These are phyloP conservation scores for Nannizzia gypsea DNA, from an alignment of 2,329 filamentous ascomycete genomes.

Conservation along the genomic window DNA sequence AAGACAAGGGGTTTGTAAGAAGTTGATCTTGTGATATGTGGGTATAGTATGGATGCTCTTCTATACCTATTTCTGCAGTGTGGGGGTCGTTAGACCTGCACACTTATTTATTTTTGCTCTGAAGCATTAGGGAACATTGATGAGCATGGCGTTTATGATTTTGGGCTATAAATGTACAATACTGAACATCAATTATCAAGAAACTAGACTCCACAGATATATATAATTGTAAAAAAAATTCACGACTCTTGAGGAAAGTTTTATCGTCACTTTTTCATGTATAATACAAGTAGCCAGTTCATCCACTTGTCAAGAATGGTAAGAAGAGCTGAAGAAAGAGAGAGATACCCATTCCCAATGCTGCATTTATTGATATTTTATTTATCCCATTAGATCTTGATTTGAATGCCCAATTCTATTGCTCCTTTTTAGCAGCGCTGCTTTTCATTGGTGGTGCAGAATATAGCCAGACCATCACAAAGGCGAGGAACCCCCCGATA, in stretches of 20 bases:
- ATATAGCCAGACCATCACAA: constrained; percentile 82
- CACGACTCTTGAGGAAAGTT: background rate
- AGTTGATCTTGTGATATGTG: background rate
- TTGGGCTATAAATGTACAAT: background rate
- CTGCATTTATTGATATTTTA: background rate
- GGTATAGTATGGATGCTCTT: background rate
- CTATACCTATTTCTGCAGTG: background rate
- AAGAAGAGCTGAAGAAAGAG: background rate
- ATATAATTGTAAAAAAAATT: background rate
- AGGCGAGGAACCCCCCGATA: constrained; percentile 68
- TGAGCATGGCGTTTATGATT: background rate
- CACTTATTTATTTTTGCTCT: background rate
- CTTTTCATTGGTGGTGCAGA: constrained; percentile 41
- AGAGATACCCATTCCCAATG: background rate
- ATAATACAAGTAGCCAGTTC: background rate
- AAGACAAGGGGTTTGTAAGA: constrained; percentile 33
- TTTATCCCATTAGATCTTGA: background rate
- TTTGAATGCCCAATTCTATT: constrained; percentile 5
- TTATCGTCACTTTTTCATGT: background rate
- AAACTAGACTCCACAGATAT: background rate
- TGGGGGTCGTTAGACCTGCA: background rate
- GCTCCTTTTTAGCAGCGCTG: constrained; percentile 9
- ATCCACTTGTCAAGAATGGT: background rate
- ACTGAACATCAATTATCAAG: background rate
- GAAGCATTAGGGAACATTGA: background rate